Base-by-base conservation (phyloP, 2,329 filamentous ascomycete species). In the Talaromyces amestolkiae region DNA sequence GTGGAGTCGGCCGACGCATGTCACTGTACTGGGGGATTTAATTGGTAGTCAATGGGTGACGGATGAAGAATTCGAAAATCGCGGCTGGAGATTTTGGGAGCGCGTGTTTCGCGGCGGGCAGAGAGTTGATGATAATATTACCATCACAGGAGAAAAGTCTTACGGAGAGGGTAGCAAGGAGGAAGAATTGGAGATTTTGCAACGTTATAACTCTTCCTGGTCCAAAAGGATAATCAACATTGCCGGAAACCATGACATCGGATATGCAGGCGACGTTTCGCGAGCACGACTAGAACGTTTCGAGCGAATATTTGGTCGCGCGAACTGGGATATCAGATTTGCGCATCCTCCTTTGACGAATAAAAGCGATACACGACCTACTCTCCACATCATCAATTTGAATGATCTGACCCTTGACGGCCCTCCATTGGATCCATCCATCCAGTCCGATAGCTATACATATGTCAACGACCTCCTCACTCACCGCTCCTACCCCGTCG, bases 401-500 rank as follows among this genome's bases (percentile, higher is more conserved):
- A 99, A 99, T 78, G 89, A 92, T 64, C 92, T 99, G 86, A 96
- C 96, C 72, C 86, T 99, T 43, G 95, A 99, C 77, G 91, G 88
- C 0, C 95, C 95, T 0, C 92, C 90, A 4, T 82, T 86, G 45
- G 85, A 87, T 19, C 72, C 81, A 3, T 81, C 85, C 2, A 83
- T 97, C 3, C 92, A 96, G 74, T 84, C 88, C 66, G 82, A 89
- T 59, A 95, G 91, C 0, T 96, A 96, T 77, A 74, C 81, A 33
- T 97, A 96, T 19, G 77, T 89, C 65, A 86, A 86, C 45, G 81
- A 83, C 39, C 80, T 90, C 10, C 84, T 84, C 17, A 80, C 80
- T 0, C 81, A 88, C 67, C 86, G 87, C 0, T 80, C 82, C 6
- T 78, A 80, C 11, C 84, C 86, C 0, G 88, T 89, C 13, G 85